Percentiles rank a stretch among this genome's conserved stretches.
phyloP scores from a whole-genome alignment of 2,329 filamentous ascomycete species.

The Penicillium sp. region DNA sequence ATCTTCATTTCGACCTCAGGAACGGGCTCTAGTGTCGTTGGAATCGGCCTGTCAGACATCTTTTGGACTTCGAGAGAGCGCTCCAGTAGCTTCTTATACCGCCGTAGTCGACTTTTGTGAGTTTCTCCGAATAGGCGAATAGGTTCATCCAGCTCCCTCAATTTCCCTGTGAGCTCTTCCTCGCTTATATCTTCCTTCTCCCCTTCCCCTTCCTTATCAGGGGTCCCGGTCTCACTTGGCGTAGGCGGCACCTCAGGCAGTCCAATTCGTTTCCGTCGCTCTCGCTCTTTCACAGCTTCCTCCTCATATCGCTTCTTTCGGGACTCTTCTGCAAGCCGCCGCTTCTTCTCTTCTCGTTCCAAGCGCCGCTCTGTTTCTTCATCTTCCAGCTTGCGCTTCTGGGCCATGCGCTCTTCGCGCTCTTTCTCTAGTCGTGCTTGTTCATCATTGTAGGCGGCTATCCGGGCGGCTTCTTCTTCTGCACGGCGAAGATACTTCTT shows the following conservation, averaged over 20 bases:
- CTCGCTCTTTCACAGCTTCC: conserved; percentile 74
- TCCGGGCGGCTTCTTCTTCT: conserved; percentile 82
- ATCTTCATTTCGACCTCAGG: conserved; percentile 91
- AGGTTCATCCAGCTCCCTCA: conserved; percentile 77
- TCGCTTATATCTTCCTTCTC: conserved; percentile 66
- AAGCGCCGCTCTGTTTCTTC: conserved; percentile 74
- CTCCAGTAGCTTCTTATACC: conserved; percentile 69
- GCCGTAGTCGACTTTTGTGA: conserved; percentile 69
- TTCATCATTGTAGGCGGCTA: conserved; percentile 79
- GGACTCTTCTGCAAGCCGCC: conserved; percentile 80
- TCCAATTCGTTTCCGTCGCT: conserved; percentile 75
- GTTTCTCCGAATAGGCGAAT: conserved; percentile 79
- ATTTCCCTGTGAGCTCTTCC: conserved; percentile 68
- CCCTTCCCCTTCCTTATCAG: conserved; percentile 38
- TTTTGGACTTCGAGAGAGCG: conserved; percentile 41
- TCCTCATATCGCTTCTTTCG: conserved; percentile 70
- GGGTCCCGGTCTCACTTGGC: conserved; percentile 33
- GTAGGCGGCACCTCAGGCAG: conserved; percentile 71
- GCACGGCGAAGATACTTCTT: conserved; percentile 86
- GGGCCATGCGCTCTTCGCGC: conserved; percentile 69
- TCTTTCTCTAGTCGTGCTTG: conserved; percentile 75
- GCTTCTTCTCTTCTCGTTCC: conserved; percentile 79
- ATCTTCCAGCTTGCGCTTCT: conserved; percentile 89
- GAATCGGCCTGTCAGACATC: conserved; percentile 78
- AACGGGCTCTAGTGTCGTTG: conserved; percentile 79